These are phyloP conservation scores for Colletotrichum sublineola DNA, from an alignment of 2,329 filamentous ascomycete species.

Conservation along the genomic window DNA sequence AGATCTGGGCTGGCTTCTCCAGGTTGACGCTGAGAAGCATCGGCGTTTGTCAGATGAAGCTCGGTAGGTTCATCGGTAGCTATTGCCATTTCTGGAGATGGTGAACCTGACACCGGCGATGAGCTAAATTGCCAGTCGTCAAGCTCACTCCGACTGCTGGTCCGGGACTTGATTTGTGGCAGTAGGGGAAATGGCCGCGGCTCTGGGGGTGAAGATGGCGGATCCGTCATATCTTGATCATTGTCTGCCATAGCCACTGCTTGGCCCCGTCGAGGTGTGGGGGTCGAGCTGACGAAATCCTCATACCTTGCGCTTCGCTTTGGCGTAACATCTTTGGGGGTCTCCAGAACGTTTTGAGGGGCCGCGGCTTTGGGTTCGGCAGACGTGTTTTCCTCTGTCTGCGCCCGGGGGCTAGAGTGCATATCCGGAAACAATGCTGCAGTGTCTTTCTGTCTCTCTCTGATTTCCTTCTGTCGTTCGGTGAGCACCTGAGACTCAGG, in stretches of 20 bases:
- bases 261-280: slow-evolving; percentile 70
- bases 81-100: slow-evolving; percentile 47
- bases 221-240: slow-evolving; percentile 63
- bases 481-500: slow-evolving; percentile 81
- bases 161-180: slow-evolving; percentile 65
- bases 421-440: slow-evolving; percentile 76
- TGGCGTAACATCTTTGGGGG: slow-evolving; percentile 59
- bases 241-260: slow-evolving; percentile 61
- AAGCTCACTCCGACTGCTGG: slow-evolving; percentile 55
- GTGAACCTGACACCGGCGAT: slow-evolving; percentile 67
- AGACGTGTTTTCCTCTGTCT: slow-evolving; percentile 34
- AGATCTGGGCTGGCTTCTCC: slow-evolving; percentile 29
- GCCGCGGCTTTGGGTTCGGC: slow-evolving; percentile 23
- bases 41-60: slow-evolving; percentile 36
- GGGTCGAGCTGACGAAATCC: slow-evolving; percentile 70
- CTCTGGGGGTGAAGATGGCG: slow-evolving; percentile 71
- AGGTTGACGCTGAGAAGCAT: slow-evolving; percentile 36
- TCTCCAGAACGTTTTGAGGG: slow-evolving; percentile 39
- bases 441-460: slow-evolving; percentile 77
- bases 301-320: slow-evolving; percentile 59
- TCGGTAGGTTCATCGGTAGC: slow-evolving; percentile 40
- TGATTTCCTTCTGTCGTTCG: slow-evolving; percentile 82
- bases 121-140: slow-evolving; percentile 68
- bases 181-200: slow-evolving; percentile 66
- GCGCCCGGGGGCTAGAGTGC: slow-evolving; percentile 63